These are phyloP conservation scores for Bipolaris zeicola DNA, from an alignment of 2,329 filamentous ascomycete genomes.

Conservation along the genomic window DNA sequence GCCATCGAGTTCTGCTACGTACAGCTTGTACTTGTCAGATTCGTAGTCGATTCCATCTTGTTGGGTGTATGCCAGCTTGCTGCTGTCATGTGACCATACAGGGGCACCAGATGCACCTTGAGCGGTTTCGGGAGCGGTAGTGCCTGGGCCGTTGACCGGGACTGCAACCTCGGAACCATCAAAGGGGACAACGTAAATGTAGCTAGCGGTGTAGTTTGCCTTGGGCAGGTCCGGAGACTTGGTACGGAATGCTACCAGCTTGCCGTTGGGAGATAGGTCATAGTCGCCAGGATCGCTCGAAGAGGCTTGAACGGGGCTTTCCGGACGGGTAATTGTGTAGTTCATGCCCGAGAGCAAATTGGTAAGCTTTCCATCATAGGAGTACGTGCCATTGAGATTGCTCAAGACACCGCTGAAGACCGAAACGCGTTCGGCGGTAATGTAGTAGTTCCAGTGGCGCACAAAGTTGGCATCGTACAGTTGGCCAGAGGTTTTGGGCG, in stretches of 20 bases:
- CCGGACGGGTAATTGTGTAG: slow-evolving; percentile 57
- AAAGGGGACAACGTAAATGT: slow-evolving; percentile 76
- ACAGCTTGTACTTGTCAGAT: slow-evolving; percentile 69
- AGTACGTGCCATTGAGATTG: slow-evolving; percentile 40
- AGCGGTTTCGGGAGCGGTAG: slow-evolving; percentile 42
- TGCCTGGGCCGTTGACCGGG: slow-evolving; percentile 41
- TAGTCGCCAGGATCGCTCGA: slow-evolving; percentile 82
- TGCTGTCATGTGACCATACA: slow-evolving; percentile 75
- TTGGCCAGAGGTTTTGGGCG: slow-evolving; percentile 66
- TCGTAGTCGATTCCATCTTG: slow-evolving; percentile 71
- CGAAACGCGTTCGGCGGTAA: slow-evolving; percentile 69
- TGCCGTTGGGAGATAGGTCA: slow-evolving; percentile 69
- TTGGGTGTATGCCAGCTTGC: slow-evolving; percentile 77
- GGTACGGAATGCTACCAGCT: slow-evolving; percentile 71
- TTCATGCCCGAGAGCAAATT: slow-evolving; percentile 68
- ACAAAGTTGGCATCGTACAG: slow-evolving; percentile 78
- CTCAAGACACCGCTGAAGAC: slow-evolving; percentile 73
- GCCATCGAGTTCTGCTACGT: slow-evolving; percentile 43
- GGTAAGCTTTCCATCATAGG: slow-evolving; percentile 37
- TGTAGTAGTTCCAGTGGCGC: slow-evolving; percentile 80
- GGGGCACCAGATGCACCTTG: slow-evolving; percentile 71
- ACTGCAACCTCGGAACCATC: slow-evolving; percentile 59
- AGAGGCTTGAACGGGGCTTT: slow-evolving; percentile 69
- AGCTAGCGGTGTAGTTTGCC: slow-evolving; percentile 79
- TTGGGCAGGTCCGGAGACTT: slow-evolving; percentile 74